A percentile compares a stretch with the other conserved stretches of the same genome.
phyloP scores from a whole-genome alignment of 2,329 filamentous ascomycete genomes.

The Aureobasidium pullulans region DNA sequence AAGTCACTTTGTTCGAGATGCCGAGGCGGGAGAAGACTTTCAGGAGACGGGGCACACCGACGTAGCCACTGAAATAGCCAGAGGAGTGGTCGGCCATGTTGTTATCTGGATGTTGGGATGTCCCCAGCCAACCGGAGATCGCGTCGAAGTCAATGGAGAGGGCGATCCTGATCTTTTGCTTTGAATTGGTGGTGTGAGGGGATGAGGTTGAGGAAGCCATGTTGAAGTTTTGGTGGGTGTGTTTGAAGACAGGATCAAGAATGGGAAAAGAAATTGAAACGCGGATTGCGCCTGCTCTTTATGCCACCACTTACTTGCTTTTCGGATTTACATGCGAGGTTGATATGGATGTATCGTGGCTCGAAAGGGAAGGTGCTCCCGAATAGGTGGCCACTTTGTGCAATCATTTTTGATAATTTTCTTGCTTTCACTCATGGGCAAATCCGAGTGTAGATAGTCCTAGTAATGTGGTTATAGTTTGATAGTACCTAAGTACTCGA shows the following conservation, averaged over 20 bases:
- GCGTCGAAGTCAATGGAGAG: constrained; percentile 49
- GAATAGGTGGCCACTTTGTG: neutral
- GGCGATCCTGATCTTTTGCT: constrained; percentile 32
- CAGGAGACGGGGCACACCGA: constrained; percentile 50
- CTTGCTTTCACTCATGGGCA: too few species aligned
- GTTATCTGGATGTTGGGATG: constrained; percentile 46
- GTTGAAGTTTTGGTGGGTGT: neutral
- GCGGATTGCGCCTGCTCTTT: neutral
- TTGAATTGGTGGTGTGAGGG: constrained; percentile 12
- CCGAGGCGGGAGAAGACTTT: constrained; percentile 46
- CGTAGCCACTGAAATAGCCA: constrained; percentile 49
- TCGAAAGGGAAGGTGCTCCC: constrained; percentile 7
- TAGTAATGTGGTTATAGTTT: too few species aligned
- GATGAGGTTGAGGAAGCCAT: neutral
- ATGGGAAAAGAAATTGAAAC: neutral
- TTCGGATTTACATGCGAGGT: neutral
- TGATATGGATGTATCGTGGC: neutral
- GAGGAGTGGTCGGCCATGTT: constrained; percentile 49
- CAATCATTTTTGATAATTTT: too few species aligned
- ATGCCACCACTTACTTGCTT: neutral
- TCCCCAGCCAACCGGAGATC: constrained; percentile 54
- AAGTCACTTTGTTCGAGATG: constrained; percentile 48
- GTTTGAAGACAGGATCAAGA: too few species aligned
- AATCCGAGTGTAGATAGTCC: too few species aligned
- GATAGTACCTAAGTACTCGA: too few species aligned